A percentile compares a stretch with the other conserved stretches of the same genome.
These are phyloP conservation scores for Hyphopichia burtonii DNA, from an alignment of 1,139 yeast genomes.

Conservation along the genomic window DNA sequence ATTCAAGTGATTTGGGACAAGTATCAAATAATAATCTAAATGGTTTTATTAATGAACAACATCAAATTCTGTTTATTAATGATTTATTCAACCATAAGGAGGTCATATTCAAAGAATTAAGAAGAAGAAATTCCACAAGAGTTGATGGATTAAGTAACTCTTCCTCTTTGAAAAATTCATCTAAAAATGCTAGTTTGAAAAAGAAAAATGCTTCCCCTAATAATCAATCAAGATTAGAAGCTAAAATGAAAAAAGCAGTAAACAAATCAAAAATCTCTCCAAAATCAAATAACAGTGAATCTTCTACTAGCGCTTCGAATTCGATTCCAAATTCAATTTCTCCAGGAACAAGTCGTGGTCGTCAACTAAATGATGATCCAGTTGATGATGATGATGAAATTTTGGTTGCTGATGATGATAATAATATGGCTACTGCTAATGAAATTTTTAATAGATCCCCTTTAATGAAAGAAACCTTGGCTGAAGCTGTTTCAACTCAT, in stretches of 20 bases:
- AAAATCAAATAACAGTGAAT: slow-evolving; percentile 2
- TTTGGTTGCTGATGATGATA: slow-evolving; percentile 1
- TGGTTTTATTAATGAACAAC: slow-evolving; percentile 22
- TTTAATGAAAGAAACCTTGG: background rate
- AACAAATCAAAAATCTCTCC: slow-evolving; percentile 8
- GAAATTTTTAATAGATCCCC: background rate
- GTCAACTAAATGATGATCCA: background rate
- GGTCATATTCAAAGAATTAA: slow-evolving; percentile 50
- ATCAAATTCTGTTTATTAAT: slow-evolving; percentile 55
- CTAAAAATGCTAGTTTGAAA: background rate
- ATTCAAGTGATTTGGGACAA: slow-evolving; percentile 6
- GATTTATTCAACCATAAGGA: slow-evolving; percentile 65
- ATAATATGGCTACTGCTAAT: background rate
- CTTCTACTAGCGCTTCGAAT: background rate
- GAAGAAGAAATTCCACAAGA: slow-evolving; percentile 36
- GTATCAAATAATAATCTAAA: background rate
- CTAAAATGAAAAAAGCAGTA: slow-evolving; percentile 31
- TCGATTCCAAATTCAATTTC: background rate
- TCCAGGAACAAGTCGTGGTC: background rate
- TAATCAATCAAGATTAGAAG: slow-evolving; percentile 26
- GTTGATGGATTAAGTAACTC: slow-evolving; percentile 1
- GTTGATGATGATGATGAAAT: slow-evolving; percentile 1
- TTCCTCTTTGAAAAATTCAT: slow-evolving; percentile 1
- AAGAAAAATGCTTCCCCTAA: background rate
- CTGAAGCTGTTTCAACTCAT: background rate